Evolutionary conservation across 2,329 filamentous ascomycete species (phyloP), one percentile per base, ranked within the genome.

Genomic region (Dactylonectria macrodidyma): DNA sequence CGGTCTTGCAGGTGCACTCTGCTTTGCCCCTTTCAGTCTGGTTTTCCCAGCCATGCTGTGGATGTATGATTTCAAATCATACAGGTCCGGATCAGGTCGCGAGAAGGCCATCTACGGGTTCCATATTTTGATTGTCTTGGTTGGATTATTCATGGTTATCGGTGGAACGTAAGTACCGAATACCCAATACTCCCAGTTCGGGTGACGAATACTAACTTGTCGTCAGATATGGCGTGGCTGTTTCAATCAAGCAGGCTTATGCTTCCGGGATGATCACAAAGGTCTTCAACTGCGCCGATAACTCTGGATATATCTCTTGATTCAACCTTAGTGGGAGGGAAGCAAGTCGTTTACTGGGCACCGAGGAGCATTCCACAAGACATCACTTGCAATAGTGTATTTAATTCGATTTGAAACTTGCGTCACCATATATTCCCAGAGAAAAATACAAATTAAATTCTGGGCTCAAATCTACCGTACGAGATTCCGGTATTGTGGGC

Each of bases 1-100:
- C 7, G 78, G 73, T 14, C 70, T 81, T 16, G 75, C 77, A 7
- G 78, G 76, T 2, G 71, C 76, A 1, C 56, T 80, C 3, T 79
- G 76, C 48, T 77, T 76, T 50, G 78, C 78, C 0, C 77, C 77
- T 38, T 77, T 79, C n/a, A 75, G 70, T 44, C 62, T 78, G 1
- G 70, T 76, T 8, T 70, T 78, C 48, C 78, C 76, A 1, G 77
- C 70, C 5, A 66, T 76, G 19, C 71, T 79, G 19, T 75, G 73
- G 73, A 63, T 75, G 65, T 58, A 74, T 11, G 75, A 78, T 56
- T 73, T 73, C 54, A 34, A 61, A 19, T 46, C 63, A 5, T 75
- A 74, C 62, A 69, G 70, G 24, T 68, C 54, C 2, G 75, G 70
- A 19, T 71, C 59, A 9, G 30, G 58, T 0, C 19, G 19, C 12